Conservation (phyloP, 1,139 yeast species). For the Pichiaceae sp. region DNA sequence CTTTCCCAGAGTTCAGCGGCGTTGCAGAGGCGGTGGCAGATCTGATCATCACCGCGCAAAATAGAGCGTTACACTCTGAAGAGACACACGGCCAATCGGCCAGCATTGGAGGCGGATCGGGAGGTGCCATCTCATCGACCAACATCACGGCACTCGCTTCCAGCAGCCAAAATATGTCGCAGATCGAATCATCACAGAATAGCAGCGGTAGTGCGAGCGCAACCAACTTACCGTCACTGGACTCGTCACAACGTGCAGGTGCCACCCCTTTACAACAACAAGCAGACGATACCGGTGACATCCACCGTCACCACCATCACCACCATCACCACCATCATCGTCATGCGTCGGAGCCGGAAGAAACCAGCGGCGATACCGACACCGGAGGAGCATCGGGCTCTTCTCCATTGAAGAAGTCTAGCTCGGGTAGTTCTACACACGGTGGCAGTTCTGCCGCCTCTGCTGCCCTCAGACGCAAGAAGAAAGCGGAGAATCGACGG, state of each 20-base stretch:
- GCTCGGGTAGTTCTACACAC: background rate
- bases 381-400: background rate
- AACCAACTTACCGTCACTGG: conserved; percentile 1
- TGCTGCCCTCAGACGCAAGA: conserved; percentile 27
- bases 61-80: conserved; percentile 43
- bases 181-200: background rate
- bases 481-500: conserved; percentile 47
- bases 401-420: background rate
- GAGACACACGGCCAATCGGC: background rate
- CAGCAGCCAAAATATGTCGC: background rate
- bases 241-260: background rate
- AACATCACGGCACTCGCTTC: background rate
- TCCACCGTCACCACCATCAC: conserved; percentile 1
- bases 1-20: conserved; percentile 80
- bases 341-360: background rate
- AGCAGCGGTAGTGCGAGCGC: conserved; percentile 4
- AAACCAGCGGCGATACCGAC: background rate
- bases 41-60: conserved; percentile 75
- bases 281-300: background rate
- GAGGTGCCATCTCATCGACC: background rate
- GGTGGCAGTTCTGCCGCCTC: no score
- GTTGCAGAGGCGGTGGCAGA: conserved; percentile 96
- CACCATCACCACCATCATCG: conserved; percentile 4
- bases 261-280: background rate
- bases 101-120: background rate